Evolutionary conservation across 208 protist genomes (phyloP), one percentile per base, ranked within the genome.

Genomic region (Vickermania ingenoplastis): DNA sequence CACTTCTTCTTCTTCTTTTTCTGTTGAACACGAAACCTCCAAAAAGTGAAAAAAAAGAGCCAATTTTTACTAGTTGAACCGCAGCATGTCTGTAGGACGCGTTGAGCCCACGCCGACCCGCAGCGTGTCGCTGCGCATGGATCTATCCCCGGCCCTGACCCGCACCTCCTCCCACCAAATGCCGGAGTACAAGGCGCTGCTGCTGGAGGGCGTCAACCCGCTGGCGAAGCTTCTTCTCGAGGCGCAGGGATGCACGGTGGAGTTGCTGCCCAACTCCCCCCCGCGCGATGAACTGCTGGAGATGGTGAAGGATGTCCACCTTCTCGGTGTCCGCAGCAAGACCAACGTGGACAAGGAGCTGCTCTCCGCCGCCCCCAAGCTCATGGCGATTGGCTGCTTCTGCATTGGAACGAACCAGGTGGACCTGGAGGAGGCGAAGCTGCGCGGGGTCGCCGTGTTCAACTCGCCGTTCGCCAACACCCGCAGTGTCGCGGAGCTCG

Each of bases 381-480:
- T 98, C 21, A 59, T 96, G 5, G 83, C 81, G 22, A 78, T 97
- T 31, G 92, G 93, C 14, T 98, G 93, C 73, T 97, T 97, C 67
- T 98, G 96, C 68, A 97, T 98, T 61, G 94, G 91, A 25, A 97
- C 96, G 1, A 93, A 97, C 64, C 92, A 97, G 65, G 89, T 96
- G 3, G 91, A 97, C 71, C 66, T 97, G 2, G 67, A 79, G 2
- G 57, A 75, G 30, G 91, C 91, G 3, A 85, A 83, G 48, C 63
- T 67, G 23, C 63, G 56, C 17, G 92, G 91, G 31, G 75, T 97
- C 22, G 89, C 89, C 3, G 92, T 98, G 14, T 98, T 97, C 65
- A 97, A 97, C 61, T 96, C 91, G n/a, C 94, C 93, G 1, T 98
- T 96, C 75, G 81, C 86, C 23, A 98, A 97, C 70, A 96, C 83